A percentile compares a stretch with the other conserved stretches of the same genome.
Conservation (phyloP, 2,329 filamentous ascomycete genomes). For the Thermoascus crustaceus region DNA sequence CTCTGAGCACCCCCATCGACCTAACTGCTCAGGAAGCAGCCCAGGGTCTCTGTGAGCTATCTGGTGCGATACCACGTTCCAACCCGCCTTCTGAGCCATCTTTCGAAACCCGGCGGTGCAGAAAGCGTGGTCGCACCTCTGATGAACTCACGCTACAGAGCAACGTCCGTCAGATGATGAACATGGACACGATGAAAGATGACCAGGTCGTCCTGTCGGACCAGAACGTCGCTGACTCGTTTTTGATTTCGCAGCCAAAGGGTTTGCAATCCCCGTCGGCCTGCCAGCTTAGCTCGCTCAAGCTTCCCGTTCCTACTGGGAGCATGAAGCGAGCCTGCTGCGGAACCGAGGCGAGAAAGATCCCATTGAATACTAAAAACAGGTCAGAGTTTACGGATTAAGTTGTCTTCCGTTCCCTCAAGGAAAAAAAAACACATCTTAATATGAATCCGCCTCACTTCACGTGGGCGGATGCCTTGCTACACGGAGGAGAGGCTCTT, state of each 20-base stretch:
- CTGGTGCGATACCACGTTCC: conserved; percentile 22
- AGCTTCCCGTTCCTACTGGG: conserved; percentile 17
- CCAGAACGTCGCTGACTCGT: conserved; percentile 23
- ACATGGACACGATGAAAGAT: conserved; percentile 15
- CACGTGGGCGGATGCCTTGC: no score
- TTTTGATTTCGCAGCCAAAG: conserved; percentile 19
- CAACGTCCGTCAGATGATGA: conserved; percentile 31
- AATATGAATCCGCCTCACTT: no score
- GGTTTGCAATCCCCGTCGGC: conserved; percentile 9
- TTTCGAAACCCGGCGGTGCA: conserved; percentile 16
- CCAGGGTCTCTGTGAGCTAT: conserved; percentile 34
- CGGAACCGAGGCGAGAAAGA: conserved; percentile 29
- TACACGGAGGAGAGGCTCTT: no score
- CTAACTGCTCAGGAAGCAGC: conserved; percentile 29
- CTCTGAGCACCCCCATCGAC: conserved; percentile 24
- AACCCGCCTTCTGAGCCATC: conserved; percentile 9
- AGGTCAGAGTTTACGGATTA: conserved; percentile 8
- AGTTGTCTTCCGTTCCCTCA: no score
- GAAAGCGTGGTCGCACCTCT: conserved; percentile 35
- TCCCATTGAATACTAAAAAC: conserved; percentile 6
- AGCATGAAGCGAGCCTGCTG: conserved; percentile 36
- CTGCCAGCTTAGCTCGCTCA: conserved; percentile 14
- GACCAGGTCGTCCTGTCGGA: conserved; percentile 24
- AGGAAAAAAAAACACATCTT: no score
- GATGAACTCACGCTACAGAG: conserved; percentile 31